Evolutionary conservation across 805 yeast genomes (phyloP).

Genomic region (Alloascoidea africana): DNA sequence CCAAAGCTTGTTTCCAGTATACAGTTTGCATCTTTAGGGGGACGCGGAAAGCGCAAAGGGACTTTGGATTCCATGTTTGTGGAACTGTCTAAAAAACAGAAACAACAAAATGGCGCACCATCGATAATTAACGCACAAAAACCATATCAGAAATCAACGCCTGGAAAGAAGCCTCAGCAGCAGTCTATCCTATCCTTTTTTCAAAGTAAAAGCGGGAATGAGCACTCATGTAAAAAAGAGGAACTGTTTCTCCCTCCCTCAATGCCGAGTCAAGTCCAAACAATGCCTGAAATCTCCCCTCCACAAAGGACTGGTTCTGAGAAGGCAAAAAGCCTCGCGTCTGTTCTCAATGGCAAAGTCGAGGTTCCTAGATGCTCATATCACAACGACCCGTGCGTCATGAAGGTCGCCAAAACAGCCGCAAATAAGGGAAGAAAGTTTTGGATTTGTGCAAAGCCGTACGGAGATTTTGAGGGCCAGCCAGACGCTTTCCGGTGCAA

Average conservation of each 20-base stretch:
- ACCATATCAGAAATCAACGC: background rate
- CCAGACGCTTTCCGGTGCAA: conserved; percentile 13
- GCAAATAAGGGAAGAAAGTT: conserved; percentile 21
- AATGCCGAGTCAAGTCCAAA: background rate
- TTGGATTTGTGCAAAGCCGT: conserved; percentile 20
- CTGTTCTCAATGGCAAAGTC: background rate
- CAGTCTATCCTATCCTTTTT: background rate
- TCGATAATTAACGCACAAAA: background rate
- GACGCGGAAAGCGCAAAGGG: background rate
- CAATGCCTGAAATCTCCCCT: background rate
- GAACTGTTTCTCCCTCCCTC: too few species aligned
- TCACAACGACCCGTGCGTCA: conserved; percentile 19
- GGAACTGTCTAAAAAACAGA: conserved; percentile 3
- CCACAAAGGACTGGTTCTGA: background rate
- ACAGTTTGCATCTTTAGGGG: background rate
- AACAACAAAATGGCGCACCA: too few species aligned
- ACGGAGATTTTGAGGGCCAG: conserved; percentile 4
- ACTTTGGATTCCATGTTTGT: conserved; percentile 2
- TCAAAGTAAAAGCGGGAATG: too few species aligned
- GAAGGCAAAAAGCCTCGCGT: conserved; percentile 1
- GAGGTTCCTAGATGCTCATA: conserved; percentile 14
- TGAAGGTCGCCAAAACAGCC: conserved; percentile 16
- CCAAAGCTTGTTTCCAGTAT: conserved; percentile 1
- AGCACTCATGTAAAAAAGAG: too few species aligned
- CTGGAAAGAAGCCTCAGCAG: background rate